Evolutionary conservation across 164 flowering plant genomes (phyloP).

Genomic region (Dillenia suffruticosa): DNA sequence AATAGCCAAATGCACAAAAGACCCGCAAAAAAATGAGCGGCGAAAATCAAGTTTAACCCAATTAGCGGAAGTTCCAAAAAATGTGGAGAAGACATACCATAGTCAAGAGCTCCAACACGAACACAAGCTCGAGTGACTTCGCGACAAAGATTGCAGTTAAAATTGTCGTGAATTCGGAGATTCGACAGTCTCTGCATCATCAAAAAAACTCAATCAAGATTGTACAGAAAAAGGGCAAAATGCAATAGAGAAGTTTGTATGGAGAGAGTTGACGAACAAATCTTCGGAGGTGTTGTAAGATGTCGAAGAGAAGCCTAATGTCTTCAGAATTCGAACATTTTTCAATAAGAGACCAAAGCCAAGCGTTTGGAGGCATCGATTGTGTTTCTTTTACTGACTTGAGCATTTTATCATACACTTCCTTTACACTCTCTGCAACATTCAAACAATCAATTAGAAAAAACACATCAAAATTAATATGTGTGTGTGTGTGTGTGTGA

Average conservation of each 20-base stretch:
- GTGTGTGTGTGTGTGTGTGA: too few relatives aligned
- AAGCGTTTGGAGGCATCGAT: constrained; percentile 82
- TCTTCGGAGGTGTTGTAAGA: constrained; percentile 58
- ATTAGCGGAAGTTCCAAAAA: too few relatives aligned
- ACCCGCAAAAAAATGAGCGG: not conserved
- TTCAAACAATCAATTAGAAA: not conserved
- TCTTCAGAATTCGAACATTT: constrained; percentile 67
- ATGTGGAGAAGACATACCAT: constrained; percentile 45
- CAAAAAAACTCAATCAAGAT: not conserved
- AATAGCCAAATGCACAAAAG: too few relatives aligned
- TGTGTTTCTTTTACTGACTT: constrained; percentile 43
- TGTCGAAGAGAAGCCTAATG: constrained; percentile 62
- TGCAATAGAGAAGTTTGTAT: not conserved
- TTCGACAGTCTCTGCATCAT: constrained; percentile 77
- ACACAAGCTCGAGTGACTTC: constrained; percentile 81
- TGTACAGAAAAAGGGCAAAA: not conserved
- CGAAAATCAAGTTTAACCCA: too few relatives aligned
- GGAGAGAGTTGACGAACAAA: constrained; percentile 55
- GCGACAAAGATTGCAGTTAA: constrained; percentile 66
- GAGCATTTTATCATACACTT: constrained; percentile 58
- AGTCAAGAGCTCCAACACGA: constrained; percentile 78
- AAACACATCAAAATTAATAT: not conserved
- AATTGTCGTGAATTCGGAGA: constrained; percentile 77
- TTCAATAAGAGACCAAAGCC: constrained; percentile 67
- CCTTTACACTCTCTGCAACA: constrained; percentile 65